A percentile compares a stretch with the other conserved stretches of the same genome.
phyloP scores from a whole-genome alignment of 495 filamentous ascomycete species.

The Bacidia gigantensis region DNA sequence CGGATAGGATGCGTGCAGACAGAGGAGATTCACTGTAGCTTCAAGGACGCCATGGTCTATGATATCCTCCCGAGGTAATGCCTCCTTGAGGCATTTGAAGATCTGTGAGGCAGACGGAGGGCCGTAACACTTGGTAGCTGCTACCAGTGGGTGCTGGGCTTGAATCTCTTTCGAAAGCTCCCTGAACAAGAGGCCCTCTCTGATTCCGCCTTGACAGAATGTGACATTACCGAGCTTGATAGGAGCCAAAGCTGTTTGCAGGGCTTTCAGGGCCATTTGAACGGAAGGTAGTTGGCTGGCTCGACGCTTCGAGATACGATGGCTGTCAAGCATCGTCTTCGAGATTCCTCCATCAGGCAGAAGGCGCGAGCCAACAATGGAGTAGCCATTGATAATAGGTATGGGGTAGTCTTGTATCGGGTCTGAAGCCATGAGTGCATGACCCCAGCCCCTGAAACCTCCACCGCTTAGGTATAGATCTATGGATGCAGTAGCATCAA shows the following conservation, averaged over 20 bases:
- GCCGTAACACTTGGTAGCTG: constrained; percentile 41
- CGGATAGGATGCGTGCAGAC: constrained; percentile 34
- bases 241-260: constrained; percentile 39
- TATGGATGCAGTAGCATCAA: constrained; percentile 47
- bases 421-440: constrained; percentile 59
- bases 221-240: constrained; percentile 48
- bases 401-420: constrained; percentile 65
- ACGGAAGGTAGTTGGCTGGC: constrained; percentile 75
- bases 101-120: constrained; percentile 28
- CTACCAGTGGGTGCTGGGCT: constrained; percentile 49
- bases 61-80: constrained; percentile 23
- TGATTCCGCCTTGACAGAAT: constrained; percentile 77
- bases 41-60: constrained; percentile 21
- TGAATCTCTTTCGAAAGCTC: constrained; percentile 44
- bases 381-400: constrained; percentile 71
- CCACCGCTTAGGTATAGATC: constrained; percentile 79
- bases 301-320: constrained; percentile 71
- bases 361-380: constrained; percentile 47
- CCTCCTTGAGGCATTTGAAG: constrained; percentile 29
- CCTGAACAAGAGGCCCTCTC: constrained; percentile 67
- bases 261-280: constrained; percentile 56
- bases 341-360: constrained; percentile 29
- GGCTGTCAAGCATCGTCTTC: constrained; percentile 32
- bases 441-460: constrained; percentile 73
- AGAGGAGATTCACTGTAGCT: constrained; percentile 33